Base-by-base conservation (phyloP, 1,284 basidiomycete species). In the Xanthoconium separans region DNA sequence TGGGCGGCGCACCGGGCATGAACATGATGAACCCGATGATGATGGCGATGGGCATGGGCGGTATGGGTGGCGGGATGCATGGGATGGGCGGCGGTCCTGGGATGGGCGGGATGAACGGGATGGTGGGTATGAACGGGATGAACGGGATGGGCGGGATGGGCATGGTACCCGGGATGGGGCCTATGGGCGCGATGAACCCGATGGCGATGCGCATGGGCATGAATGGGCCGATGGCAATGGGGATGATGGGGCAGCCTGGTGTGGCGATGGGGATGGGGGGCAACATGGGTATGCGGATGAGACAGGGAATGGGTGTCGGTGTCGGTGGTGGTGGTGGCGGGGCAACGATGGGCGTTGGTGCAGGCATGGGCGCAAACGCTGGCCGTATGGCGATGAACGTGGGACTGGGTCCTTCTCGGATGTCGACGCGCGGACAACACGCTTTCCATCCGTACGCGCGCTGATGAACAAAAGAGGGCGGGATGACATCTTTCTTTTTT, bases 361-460 rank as follows among this genome's bases (percentile, higher is more conserved):
- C 61, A 51, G 72, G 73, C 12, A 73, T 75, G 66, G 68, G 69
- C 47, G 71, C 70, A 31, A 60, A 69, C 47, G 62, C 65, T 45
- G 59, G 73, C 52, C 63, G 71, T 58, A 64, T 68, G 58, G 66
- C 69, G 64, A 74, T 75, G 69, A 75, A 73, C 54, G 56, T 75
- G n/a, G 80, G 79, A 2, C 72, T 78, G 12, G 83, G 83, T 11
- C 82, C 83, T 18, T 73, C 77, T 44, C 73, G 83, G 15, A 74
- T 78, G 61, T 78, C 75, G 55, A 77, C 70, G 39, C 77, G 83
- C 24, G 83, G 83, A 61, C 80, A 82, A 58, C 80, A 84, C 58
- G 76, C 75, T 44, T 85, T 79, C 68, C 83, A 85, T 65, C 83
- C 83, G 16, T 85, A 85, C 63, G 76, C 83, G 43, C 77, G 83